phyloP scores from a whole-genome alignment of 106 monocot species.

The Chionographis japonica region DNA sequence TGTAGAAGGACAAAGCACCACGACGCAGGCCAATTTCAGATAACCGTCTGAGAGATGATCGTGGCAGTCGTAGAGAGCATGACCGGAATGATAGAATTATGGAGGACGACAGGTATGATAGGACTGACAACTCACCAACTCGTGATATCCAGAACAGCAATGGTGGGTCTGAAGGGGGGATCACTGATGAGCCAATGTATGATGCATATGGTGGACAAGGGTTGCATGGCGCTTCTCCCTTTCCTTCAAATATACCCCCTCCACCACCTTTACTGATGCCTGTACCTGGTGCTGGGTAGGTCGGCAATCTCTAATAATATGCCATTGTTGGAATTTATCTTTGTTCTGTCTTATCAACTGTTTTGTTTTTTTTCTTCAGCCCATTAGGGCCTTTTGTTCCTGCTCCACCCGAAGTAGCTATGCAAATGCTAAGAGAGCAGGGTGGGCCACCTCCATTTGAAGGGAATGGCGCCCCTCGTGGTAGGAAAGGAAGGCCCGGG shows the following conservation, averaged over 20 bases:
- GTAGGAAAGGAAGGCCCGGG: slow-evolving; percentile 50
- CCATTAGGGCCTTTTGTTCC: slow-evolving; percentile 96
- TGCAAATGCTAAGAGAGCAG: slow-evolving; percentile 94
- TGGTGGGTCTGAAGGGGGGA: slow-evolving; percentile 23
- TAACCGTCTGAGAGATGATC: slow-evolving; percentile 66
- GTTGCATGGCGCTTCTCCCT: slow-evolving; percentile 55
- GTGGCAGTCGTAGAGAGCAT: slow-evolving; percentile 57
- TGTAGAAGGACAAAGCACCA: slow-evolving; percentile 50
- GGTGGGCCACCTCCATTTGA: slow-evolving; percentile 68
- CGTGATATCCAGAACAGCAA: slow-evolving; percentile 22
- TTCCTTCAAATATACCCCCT: slow-evolving; percentile 64
- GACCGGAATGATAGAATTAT: slow-evolving; percentile 27
- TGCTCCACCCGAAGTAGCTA: slow-evolving; percentile 93
- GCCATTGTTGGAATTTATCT: neutral
- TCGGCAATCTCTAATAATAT: neutral
- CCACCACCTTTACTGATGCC: slow-evolving; percentile 94
- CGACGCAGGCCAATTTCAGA: slow-evolving; percentile 57
- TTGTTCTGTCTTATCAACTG: neutral
- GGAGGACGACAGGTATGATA: slow-evolving; percentile 46
- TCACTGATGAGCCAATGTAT: slow-evolving; percentile 48
- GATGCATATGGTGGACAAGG: slow-evolving; percentile 69
- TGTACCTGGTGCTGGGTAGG: slow-evolving; percentile 95
- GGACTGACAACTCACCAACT: slow-evolving; percentile 55
- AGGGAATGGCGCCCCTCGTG: slow-evolving; percentile 52
- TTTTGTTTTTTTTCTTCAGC: slow-evolving; percentile 31